Evolutionary conservation across 2,329 filamentous ascomycete species (phyloP), one percentile per base, ranked within the genome.

Genomic region (Calonectria leucothoes): DNA sequence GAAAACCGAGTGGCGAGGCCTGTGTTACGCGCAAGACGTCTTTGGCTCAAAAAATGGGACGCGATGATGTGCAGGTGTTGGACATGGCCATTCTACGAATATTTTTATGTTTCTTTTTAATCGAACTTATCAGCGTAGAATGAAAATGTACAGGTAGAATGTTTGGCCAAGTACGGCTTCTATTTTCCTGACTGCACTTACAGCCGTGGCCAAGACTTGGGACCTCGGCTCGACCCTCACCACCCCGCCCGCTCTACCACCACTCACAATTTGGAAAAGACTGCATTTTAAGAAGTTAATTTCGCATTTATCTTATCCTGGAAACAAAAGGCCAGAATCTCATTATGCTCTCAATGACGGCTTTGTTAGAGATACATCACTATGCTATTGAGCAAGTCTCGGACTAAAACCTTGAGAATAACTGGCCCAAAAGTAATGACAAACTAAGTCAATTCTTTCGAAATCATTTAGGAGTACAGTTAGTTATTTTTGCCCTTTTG

Each of bases 241-340:
- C 65, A 72, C 70, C 65, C 70, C 70, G 70, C 65, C 70, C 70
- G 70, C 70, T 57, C 65, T 35, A 48, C 35, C 17, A 20, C 29
- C 37, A 23, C 57, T 57, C 45, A 20, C 29, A 29, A n/a, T 52
- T 67, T 25, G 39, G 3, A n/a, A 23, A 55, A 37, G 2, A 65
- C 4, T 57, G 6, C 29, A 12, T 7, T 17, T 45, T 0, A 39
- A 55, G 6, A 11, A 25, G 37, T 10, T 10, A 17, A 31, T 55
- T 12, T 1, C 17, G 25, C 27, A n/a, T 11, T 17, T 2, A n/a
- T 52, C 6, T 4, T 45, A 12, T 23, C 6, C 10, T 12, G 23
- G 7, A 23, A 23, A 42, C 12, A 12, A 8, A 45, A 2, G 8
- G 4, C 5, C n/a, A 23, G 12, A 23, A 45, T n/a, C 11, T 23